Conservation (phyloP, 176 grass and related monocot species). For the Ensete glaucum region DNA sequence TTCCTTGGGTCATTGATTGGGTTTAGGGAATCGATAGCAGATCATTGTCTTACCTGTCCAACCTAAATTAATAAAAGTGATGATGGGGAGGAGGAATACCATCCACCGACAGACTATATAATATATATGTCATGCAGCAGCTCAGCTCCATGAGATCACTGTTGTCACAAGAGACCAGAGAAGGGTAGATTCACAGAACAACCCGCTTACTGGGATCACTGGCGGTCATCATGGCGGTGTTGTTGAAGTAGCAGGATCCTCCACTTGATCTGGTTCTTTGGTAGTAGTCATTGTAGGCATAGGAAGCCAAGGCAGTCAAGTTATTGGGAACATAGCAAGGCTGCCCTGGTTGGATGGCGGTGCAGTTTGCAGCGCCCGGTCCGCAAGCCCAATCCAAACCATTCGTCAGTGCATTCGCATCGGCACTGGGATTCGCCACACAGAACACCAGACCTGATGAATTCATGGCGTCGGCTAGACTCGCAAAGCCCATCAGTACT, state of each 20-base stretch:
- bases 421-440: constrained; percentile 61
- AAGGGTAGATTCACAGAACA: neutral
- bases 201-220: constrained; percentile 62
- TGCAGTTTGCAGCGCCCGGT: constrained; percentile 48
- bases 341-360: constrained; percentile 47
- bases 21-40: too few relatives aligned
- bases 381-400: constrained; percentile 81
- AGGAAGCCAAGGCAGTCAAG: constrained; percentile 61
- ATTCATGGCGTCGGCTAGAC: constrained; percentile 10
- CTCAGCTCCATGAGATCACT: too few relatives aligned
- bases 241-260: constrained; percentile 73
- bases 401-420: constrained; percentile 35
- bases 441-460: constrained; percentile 44
- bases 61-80: too few relatives aligned
- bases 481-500: neutral
- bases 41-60: too few relatives aligned
- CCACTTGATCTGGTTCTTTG: constrained; percentile 33
- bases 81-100: too few relatives aligned
- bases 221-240: constrained; percentile 40
- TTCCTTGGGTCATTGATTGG: too few relatives aligned
- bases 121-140: too few relatives aligned
- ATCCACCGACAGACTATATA: too few relatives aligned
- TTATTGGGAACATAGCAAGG: constrained; percentile 61
- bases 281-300: constrained; percentile 92
- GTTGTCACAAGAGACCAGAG: too few relatives aligned